These are phyloP conservation scores for Colletotrichum scovillei DNA, from an alignment of 2,329 filamentous ascomycete species.

Conservation along the genomic window DNA sequence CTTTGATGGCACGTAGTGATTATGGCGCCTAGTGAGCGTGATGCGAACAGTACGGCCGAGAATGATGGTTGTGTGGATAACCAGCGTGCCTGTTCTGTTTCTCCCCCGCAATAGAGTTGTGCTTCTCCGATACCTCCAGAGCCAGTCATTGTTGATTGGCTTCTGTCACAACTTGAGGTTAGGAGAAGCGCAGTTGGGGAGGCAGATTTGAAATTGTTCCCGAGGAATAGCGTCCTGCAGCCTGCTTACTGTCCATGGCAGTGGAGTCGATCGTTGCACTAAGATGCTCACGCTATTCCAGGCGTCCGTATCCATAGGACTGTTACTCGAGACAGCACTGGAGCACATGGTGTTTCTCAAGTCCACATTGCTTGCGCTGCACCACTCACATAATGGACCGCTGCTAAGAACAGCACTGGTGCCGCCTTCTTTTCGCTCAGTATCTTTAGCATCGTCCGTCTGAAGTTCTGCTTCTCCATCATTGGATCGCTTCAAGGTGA, in stretches of 20 bases:
- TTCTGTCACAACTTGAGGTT: not conserved
- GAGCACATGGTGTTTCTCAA: not conserved
- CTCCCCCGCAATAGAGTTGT: not conserved
- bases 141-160: not conserved
- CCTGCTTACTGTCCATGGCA: slow-evolving; percentile 10
- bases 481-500: slow-evolving; percentile 6
- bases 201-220: not conserved
- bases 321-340: no score
- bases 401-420: slow-evolving; percentile 1
- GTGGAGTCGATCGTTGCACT: not conserved
- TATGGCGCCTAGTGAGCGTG: not conserved
- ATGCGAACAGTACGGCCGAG: not conserved
- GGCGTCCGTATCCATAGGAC: no score
- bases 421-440: not conserved
- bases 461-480: not conserved
- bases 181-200: not conserved
- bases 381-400: not conserved
- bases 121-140: not conserved
- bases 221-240: slow-evolving; percentile 20
- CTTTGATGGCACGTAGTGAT: not conserved
- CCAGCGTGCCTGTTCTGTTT: not conserved
- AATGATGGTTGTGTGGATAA: not conserved
- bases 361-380: not conserved
- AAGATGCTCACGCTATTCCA: not conserved
- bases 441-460: not conserved